Evolutionary conservation across 2,329 filamentous ascomycete species (phyloP).

Genomic region (Stagonosporopsis cucurbitacearum): DNA sequence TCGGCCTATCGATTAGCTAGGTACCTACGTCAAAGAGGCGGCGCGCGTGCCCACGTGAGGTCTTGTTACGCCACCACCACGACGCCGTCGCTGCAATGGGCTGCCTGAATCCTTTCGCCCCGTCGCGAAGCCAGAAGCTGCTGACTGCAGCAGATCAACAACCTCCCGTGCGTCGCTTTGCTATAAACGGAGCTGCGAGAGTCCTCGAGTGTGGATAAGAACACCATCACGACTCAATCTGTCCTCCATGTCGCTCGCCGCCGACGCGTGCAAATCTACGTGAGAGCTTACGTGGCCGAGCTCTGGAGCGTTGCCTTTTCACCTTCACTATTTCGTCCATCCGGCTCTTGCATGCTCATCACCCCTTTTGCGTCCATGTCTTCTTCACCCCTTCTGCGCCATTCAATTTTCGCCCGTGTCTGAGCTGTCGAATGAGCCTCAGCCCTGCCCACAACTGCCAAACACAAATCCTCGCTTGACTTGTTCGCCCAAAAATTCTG

Average conservation of each 20-base stretch:
- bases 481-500: background rate
- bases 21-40: constrained; percentile 9
- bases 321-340: constrained; percentile 13
- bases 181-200: constrained; percentile 8
- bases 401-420: background rate
- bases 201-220: constrained; percentile 2
- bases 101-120: constrained; percentile 18
- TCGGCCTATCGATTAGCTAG: constrained; percentile 1
- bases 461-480: background rate
- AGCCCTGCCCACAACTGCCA: constrained; percentile 1
- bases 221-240: constrained; percentile 2
- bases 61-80: constrained; percentile 23
- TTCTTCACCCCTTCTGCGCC: constrained; percentile 1
- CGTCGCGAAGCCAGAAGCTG: constrained; percentile 19
- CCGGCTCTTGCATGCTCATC: constrained; percentile 13
- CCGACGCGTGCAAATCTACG: constrained; percentile 32
- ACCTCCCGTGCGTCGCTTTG: constrained; percentile 15
- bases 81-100: constrained; percentile 13
- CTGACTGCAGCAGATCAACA: constrained; percentile 25
- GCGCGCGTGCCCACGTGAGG: constrained; percentile 15
- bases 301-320: constrained; percentile 22
- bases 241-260: constrained; percentile 17
- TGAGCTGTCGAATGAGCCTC: background rate
- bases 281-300: constrained; percentile 34
- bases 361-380: constrained; percentile 9